These are phyloP conservation scores for Ramaria sp. DNA, from an alignment of 768 basidiomycete genomes.

Conservation along the genomic window DNA sequence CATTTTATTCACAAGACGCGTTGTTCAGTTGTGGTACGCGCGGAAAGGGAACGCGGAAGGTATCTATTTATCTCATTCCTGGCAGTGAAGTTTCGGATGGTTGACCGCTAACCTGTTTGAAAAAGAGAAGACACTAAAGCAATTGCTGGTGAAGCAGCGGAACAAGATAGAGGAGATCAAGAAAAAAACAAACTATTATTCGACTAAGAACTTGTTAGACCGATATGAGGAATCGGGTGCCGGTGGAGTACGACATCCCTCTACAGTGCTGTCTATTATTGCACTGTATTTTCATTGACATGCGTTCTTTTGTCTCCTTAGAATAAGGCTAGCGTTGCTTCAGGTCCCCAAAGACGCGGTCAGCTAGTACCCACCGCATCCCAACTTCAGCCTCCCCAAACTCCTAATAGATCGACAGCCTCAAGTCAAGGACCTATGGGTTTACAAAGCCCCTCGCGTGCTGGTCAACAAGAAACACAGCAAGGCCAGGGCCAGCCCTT, in stretches of 20 bases:
- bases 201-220: constrained; percentile 81
- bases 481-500: neutral
- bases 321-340: constrained; percentile 14
- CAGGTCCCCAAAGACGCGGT: constrained; percentile 13
- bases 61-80: constrained; percentile 21
- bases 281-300: constrained; percentile 16
- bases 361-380: neutral
- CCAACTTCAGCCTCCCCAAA: neutral
- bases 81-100: constrained; percentile 6
- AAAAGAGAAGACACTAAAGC: constrained; percentile 69
- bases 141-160: constrained; percentile 66
- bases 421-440: neutral
- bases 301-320: too few species aligned
- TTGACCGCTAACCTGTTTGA: neutral
- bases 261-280: constrained; percentile 18
- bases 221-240: constrained; percentile 58
- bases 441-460: constrained; percentile 1
- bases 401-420: neutral
- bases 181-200: constrained; percentile 94
- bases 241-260: constrained; percentile 13
- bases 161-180: constrained; percentile 91
- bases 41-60: constrained; percentile 75
- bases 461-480: neutral
- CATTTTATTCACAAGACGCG: constrained; percentile 65
- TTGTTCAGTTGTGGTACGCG: constrained; percentile 78